Conservation (phyloP, 2,329 filamentous ascomycete genomes). For the Trichophyton mentagrophytes region DNA sequence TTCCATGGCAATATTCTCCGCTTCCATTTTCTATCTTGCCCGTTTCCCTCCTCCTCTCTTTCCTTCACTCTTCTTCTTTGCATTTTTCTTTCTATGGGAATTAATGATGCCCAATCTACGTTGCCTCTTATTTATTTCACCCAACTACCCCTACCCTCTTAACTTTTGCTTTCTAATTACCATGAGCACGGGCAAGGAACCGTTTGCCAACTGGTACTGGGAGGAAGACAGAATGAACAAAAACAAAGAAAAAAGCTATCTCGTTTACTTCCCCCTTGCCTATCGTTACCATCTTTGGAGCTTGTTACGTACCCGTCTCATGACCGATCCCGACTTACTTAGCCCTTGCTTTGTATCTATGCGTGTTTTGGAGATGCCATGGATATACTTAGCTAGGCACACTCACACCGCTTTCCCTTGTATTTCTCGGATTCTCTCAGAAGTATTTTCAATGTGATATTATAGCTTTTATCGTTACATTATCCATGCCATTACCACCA, state of each 20-base stretch:
- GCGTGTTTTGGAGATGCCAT: too few relatives aligned
- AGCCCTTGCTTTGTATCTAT: neutral
- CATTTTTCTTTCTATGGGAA: neutral
- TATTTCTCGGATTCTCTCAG: neutral
- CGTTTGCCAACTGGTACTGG: neutral
- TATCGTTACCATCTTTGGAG: neutral
- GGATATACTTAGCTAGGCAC: too few relatives aligned
- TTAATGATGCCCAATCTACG: neutral
- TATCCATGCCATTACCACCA: neutral
- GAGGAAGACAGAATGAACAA: neutral
- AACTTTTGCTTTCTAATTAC: conserved; percentile 4
- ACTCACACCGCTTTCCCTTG: neutral
- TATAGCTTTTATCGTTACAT: neutral
- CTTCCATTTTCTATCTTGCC: conserved; percentile 4
- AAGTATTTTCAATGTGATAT: neutral
- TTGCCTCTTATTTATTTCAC: neutral
- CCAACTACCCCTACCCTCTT: neutral
- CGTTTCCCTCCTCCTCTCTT: neutral
- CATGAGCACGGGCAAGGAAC: neutral
- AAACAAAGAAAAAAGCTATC: neutral
- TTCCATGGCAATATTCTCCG: neutral
- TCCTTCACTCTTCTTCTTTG: neutral
- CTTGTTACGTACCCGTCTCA: neutral
- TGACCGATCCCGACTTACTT: neutral
- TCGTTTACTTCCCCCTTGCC: neutral